These are phyloP conservation scores for Heliocybe sulcata DNA, from an alignment of 1,284 basidiomycete genomes.

Conservation along the genomic window DNA sequence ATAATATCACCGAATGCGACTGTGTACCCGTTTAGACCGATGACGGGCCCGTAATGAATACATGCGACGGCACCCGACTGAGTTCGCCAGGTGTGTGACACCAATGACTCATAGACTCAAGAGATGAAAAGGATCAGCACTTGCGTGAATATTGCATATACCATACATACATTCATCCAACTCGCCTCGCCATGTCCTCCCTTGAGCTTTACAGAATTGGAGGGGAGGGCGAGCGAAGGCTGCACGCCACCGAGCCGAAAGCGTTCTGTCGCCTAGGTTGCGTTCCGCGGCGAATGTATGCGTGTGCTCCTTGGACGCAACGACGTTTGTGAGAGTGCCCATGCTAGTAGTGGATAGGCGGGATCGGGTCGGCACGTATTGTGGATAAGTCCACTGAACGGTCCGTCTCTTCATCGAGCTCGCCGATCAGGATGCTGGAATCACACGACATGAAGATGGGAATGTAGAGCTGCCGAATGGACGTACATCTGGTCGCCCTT, in stretches of 20 bases:
- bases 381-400: conserved; percentile 70
- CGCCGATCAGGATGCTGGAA: conserved; percentile 80
- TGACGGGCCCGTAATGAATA: too few species aligned
- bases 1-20: too few species aligned
- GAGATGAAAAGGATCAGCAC: neutral
- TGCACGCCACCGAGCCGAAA: neutral
- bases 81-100: neutral
- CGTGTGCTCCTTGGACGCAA: too few species aligned
- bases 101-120: neutral
- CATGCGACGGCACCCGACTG: too few species aligned
- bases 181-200: neutral
- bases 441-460: neutral
- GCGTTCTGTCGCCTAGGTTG: neutral
- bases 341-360: conserved; percentile 56
- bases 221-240: neutral
- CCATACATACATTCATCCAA: neutral
- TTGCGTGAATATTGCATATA: neutral
- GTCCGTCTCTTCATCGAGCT: conserved; percentile 85
- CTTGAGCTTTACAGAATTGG: neutral
- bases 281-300: too few species aligned
- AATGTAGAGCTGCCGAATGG: neutral
- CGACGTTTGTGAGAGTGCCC: neutral
- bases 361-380: conserved; percentile 85
- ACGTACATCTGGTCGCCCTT: conserved; percentile 96
- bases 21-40: too few species aligned